phyloP scores from a whole-genome alignment of 2,329 filamentous ascomycete genomes.

The Trichoderma aggressivum region DNA sequence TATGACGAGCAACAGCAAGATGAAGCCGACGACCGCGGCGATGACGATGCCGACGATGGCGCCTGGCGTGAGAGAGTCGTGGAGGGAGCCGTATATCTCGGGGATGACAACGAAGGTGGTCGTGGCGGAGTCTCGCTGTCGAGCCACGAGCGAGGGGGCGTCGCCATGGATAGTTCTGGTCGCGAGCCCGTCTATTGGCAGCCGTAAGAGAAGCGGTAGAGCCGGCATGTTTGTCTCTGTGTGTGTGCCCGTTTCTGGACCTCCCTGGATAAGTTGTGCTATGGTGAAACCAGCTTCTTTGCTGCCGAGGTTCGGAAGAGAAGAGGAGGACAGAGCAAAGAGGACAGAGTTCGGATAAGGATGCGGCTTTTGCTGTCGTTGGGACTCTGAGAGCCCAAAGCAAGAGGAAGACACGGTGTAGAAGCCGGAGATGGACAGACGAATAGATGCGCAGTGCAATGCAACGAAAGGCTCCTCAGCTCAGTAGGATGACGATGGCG shows the following conservation, averaged over 20 bases:
- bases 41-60: conserved; percentile 44
- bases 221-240: conserved; percentile 8
- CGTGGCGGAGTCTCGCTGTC: conserved; percentile 9
- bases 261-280: neutral
- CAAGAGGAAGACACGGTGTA: neutral
- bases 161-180: neutral
- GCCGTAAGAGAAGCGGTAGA: conserved; percentile 11
- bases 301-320: neutral
- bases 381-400: neutral
- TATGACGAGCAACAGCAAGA: conserved; percentile 51
- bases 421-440: neutral
- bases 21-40: conserved; percentile 47
- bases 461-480: conserved; percentile 5
- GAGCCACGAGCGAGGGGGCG: conserved; percentile 1
- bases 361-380: neutral
- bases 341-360: neutral
- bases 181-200: neutral
- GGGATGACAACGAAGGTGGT: conserved; percentile 34
- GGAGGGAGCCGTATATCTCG: conserved; percentile 32
- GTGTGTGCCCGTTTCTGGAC: neutral
- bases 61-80: conserved; percentile 42
- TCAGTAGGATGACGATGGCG: conserved; percentile 9
- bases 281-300: neutral
- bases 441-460: conserved; percentile 11
- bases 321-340: neutral